Percentiles rank a stretch among this genome's conserved stretches.
These are phyloP conservation scores for Xylariaceae sp. DNA, from an alignment of 2,329 filamentous ascomycete species.

Conservation along the genomic window DNA sequence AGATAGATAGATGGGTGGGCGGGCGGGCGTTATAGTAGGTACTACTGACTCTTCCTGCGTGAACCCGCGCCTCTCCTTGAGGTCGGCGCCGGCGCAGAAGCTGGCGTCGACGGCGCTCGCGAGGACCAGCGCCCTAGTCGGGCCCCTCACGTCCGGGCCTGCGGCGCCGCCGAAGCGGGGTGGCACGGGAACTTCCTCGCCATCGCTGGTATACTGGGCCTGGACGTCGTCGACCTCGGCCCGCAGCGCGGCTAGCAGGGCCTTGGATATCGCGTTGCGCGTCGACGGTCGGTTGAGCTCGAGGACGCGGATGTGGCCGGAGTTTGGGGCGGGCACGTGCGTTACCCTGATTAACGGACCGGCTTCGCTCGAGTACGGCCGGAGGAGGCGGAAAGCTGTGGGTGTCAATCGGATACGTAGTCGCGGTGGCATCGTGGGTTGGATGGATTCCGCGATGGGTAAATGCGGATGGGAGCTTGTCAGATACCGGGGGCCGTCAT, in stretches of 20 bases:
- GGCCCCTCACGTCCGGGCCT: constrained; percentile 49
- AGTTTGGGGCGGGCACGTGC: constrained; percentile 74
- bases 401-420: constrained; percentile 22
- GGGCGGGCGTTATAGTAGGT: constrained; percentile 12
- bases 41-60: constrained; percentile 71
- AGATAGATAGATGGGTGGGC: too few relatives aligned
- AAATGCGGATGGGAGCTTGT: neutral
- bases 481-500: too few relatives aligned
- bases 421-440: constrained; percentile 32
- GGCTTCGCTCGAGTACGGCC: constrained; percentile 47
- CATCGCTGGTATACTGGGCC: constrained; percentile 58
- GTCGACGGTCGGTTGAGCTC: constrained; percentile 83
- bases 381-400: constrained; percentile 19
- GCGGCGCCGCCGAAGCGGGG: constrained; percentile 49
- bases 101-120: constrained; percentile 82
- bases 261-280: constrained; percentile 87
- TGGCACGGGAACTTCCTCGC: constrained; percentile 51
- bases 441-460: neutral
- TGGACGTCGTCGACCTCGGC: constrained; percentile 74
- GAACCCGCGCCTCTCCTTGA: constrained; percentile 85
- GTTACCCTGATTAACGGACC: constrained; percentile 68
- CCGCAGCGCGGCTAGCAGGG: constrained; percentile 72
- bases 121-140: constrained; percentile 79
- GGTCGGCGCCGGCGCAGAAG: constrained; percentile 93
- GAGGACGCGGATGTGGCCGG: constrained; percentile 84